Evolutionary conservation across 192 early-diverging fungal genomes (phyloP).

Genomic region (Backusella circina): DNA sequence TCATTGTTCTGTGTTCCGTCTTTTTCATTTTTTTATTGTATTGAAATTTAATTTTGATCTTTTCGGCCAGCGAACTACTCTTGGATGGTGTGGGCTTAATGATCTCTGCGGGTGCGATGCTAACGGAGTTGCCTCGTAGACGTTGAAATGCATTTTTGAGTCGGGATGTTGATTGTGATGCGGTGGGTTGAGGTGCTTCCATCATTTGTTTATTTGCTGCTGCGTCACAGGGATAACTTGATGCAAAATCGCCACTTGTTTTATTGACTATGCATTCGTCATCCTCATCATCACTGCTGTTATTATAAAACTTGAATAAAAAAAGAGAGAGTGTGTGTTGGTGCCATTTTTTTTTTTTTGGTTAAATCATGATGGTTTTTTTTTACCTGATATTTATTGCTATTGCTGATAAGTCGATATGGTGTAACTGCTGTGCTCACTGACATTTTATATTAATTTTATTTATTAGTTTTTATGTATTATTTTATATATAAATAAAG

Average conservation of each 20-base stretch:
- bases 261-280: not conserved
- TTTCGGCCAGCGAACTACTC: constrained; percentile 1
- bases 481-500: not conserved
- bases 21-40: constrained; percentile 3
- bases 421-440: not conserved
- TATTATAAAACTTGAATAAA: not conserved
- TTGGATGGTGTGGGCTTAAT: not conserved
- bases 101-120: not conserved
- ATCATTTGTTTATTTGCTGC: not conserved
- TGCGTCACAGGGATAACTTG: not conserved
- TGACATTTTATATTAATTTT: not conserved
- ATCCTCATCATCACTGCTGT: not conserved
- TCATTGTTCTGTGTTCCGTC: not conserved
- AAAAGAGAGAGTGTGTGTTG: no score
- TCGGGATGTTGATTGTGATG: not conserved
- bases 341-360: not conserved
- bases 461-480: not conserved
- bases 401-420: not conserved
- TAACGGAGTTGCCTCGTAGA: not conserved
- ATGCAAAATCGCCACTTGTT: not conserved
- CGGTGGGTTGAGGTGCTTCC: not conserved
- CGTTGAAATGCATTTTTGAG: constrained; percentile 1
- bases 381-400: not conserved
- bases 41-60: constrained; percentile 11
- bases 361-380: not conserved